phyloP scores from a whole-genome alignment of 2,329 filamentous ascomycete species.

The Camptophora hylomeconis region DNA sequence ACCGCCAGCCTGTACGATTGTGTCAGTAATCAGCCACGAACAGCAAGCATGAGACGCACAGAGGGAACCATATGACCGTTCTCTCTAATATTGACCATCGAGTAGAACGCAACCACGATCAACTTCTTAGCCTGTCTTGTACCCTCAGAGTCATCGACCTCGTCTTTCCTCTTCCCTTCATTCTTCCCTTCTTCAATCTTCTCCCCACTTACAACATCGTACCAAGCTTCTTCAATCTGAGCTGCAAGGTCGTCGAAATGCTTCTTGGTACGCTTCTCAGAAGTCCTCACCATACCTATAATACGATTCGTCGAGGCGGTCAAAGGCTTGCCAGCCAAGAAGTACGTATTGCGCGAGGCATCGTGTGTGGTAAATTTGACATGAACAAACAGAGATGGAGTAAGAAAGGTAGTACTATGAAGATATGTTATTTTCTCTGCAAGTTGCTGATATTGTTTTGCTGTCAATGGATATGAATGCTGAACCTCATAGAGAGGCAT shows the following conservation, averaged over 20 bases:
- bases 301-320: constrained; percentile 6
- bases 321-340: constrained; percentile 6
- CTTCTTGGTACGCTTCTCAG: constrained; percentile 10
- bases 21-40: neutral
- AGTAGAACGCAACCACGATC: constrained; percentile 10
- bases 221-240: constrained; percentile 13
- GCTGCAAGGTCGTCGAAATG: constrained; percentile 12
- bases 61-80: constrained; percentile 13
- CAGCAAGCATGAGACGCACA: constrained; percentile 7
- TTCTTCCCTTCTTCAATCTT: constrained; percentile 1
- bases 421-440: constrained; percentile 12
- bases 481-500: constrained; percentile 14
- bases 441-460: constrained; percentile 11
- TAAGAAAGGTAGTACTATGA: constrained; percentile 13
- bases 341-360: constrained; percentile 8
- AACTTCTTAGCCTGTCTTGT: constrained; percentile 9
- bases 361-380: constrained; percentile 11
- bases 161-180: constrained; percentile 2
- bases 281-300: constrained; percentile 6
- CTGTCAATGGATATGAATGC: constrained; percentile 13
- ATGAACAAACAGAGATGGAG: constrained; percentile 15
- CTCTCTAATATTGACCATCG: constrained; percentile 13
- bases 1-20: constrained; percentile 10
- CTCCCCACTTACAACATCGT: constrained; percentile 10
- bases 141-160: constrained; percentile 2